Conservation (phyloP, 2,329 filamentous ascomycete genomes). For the Orbilia brochopaga region DNA sequence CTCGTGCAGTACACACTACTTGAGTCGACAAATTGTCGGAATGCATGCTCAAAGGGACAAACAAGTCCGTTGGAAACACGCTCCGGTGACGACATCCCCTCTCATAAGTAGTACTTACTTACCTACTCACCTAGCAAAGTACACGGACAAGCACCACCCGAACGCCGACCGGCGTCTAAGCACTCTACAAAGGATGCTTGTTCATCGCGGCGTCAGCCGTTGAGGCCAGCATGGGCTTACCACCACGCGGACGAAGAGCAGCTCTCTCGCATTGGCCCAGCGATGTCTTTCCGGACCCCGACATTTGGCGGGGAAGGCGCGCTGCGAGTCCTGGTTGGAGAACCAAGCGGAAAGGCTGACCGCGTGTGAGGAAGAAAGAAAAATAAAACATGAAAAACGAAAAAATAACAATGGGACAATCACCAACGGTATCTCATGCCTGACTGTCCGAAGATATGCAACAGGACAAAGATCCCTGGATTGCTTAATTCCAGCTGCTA, state of each 20-base stretch:
- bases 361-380: not conserved
- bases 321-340: constrained; percentile 18
- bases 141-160: no score
- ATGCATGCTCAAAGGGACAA: constrained; percentile 3
- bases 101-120: constrained; percentile 36
- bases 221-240: constrained; percentile 7
- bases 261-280: constrained; percentile 1
- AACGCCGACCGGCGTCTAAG: constrained; percentile 34
- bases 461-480: constrained; percentile 38
- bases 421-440: constrained; percentile 21
- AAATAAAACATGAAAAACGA: constrained; percentile 5
- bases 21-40: constrained; percentile 15
- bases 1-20: not conserved
- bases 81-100: constrained; percentile 50
- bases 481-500: constrained; percentile 35
- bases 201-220: not conserved
- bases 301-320: constrained; percentile 17
- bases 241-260: not conserved
- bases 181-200: constrained; percentile 11
- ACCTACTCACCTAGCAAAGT: no score
- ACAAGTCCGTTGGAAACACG: constrained; percentile 16
- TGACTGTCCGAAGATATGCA: constrained; percentile 22
- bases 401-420: constrained; percentile 32
- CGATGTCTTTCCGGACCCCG: constrained; percentile 9
- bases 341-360: not conserved